A percentile compares a stretch with the other conserved stretches of the same genome.
phyloP scores from a whole-genome alignment of 148 eudicot genomes.

The Persicaria maculosa region DNA sequence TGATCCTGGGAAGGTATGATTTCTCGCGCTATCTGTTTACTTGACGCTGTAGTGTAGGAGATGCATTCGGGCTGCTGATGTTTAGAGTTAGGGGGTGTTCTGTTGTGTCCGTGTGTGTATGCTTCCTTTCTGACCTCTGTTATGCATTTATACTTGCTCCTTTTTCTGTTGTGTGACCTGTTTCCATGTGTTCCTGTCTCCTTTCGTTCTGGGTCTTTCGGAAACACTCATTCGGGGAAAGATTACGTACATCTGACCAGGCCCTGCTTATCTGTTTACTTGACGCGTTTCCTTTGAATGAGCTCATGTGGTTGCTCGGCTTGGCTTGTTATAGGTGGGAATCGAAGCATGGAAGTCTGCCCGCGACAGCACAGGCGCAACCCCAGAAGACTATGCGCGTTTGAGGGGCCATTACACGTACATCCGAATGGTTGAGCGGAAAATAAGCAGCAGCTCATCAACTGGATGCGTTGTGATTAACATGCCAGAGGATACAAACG shows the following conservation, averaged over 20 bases:
- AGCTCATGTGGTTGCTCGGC: neutral
- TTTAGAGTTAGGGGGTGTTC: too few relatives aligned
- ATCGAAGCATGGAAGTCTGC: conserved; percentile 48
- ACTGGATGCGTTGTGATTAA: conserved; percentile 21
- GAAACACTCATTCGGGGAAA: too few relatives aligned
- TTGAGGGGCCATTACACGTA: conserved; percentile 39
- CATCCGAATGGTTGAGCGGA: conserved; percentile 37
- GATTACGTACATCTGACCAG: too few relatives aligned
- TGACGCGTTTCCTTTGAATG: neutral
- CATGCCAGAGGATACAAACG: conserved; percentile 22
- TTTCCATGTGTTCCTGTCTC: too few relatives aligned
- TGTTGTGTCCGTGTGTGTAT: too few relatives aligned
- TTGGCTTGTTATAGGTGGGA: conserved; percentile 37
- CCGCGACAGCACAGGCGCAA: conserved; percentile 40
- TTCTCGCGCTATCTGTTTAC: neutral
- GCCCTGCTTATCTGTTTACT: neutral
- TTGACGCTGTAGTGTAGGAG: neutral
- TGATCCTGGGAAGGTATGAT: conserved; percentile 66
- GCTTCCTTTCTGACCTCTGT: too few relatives aligned
- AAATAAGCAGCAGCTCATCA: conserved; percentile 25
- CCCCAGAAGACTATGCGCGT: conserved; percentile 53
- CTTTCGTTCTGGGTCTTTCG: too few relatives aligned
- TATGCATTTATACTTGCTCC: too few relatives aligned
- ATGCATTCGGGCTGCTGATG: too few relatives aligned
- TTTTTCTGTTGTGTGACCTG: too few relatives aligned